A percentile compares a stretch with the other conserved stretches of the same genome.
phyloP scores from a whole-genome alignment of 1,284 basidiomycete species.

The Abortiporus biennis region DNA sequence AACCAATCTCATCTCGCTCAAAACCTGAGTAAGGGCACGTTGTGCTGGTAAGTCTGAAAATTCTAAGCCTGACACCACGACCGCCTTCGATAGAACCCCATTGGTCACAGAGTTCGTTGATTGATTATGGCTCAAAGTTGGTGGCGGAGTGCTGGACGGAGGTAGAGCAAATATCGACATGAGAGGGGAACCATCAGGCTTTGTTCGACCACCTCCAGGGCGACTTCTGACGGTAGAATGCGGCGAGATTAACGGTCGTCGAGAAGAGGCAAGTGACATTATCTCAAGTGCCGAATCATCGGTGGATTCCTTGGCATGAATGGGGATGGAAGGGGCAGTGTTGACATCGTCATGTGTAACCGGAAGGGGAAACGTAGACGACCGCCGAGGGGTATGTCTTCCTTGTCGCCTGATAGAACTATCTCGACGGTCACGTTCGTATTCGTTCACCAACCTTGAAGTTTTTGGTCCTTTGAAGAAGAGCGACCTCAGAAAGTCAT shows the following conservation, averaged over 20 bases:
- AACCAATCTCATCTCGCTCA: slow-evolving; percentile 46
- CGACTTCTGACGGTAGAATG: slow-evolving; percentile 20
- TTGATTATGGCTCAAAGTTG: slow-evolving; percentile 3
- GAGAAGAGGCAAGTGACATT: slow-evolving; percentile 21
- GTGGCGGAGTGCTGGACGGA: background rate
- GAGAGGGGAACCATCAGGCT: slow-evolving; percentile 21
- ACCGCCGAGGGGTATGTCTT: slow-evolving; percentile 13
- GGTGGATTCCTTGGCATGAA: slow-evolving; percentile 12
- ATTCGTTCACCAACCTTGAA: slow-evolving; percentile 12
- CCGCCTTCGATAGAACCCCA: slow-evolving; percentile 45
- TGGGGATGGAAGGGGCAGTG: slow-evolving; percentile 10
- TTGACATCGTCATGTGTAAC: background rate
- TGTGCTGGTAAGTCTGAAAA: slow-evolving; percentile 50
- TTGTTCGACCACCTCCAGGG: slow-evolving; percentile 14
- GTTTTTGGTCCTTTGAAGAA: slow-evolving; percentile 33
- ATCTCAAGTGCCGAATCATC: slow-evolving; percentile 19
- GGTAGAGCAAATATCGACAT: slow-evolving; percentile 12
- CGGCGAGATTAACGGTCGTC: slow-evolving; percentile 18
- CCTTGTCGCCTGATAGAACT: slow-evolving; percentile 10
- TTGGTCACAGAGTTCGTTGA: slow-evolving; percentile 12
- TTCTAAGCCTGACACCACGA: slow-evolving; percentile 69
- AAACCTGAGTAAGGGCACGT: slow-evolving; percentile 46
- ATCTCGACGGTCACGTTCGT: slow-evolving; percentile 10
- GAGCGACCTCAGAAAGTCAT: slow-evolving; percentile 46
- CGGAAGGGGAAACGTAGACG: slow-evolving; percentile 17